These are phyloP conservation scores for Fusarium denticulatum DNA, from an alignment of 2,329 filamentous ascomycete species.

Conservation along the genomic window DNA sequence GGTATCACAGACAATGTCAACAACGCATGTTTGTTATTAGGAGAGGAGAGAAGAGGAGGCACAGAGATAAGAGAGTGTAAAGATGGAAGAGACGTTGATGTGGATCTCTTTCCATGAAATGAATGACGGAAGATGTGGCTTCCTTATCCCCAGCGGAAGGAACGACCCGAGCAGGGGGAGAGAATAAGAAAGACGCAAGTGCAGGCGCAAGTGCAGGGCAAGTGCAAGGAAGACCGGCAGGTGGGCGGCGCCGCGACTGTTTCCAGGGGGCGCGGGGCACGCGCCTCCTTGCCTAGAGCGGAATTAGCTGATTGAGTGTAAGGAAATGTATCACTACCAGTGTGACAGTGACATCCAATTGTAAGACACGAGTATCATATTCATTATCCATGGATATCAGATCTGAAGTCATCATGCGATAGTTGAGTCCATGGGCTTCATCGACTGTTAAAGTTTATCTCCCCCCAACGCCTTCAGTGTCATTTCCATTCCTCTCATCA, in stretches of 20 bases:
- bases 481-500: background rate
- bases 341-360: background rate
- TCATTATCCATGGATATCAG: background rate
- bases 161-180: background rate
- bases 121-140: slow-evolving; percentile 31
- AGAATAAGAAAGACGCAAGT: background rate
- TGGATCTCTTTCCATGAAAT: slow-evolving; percentile 3
- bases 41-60: background rate
- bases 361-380: background rate
- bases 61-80: background rate
- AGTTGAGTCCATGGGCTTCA: background rate
- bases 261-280: slow-evolving; percentile 26
- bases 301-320: background rate
- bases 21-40: slow-evolving; percentile 8
- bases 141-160: background rate
- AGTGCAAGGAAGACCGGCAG: slow-evolving; percentile 8
- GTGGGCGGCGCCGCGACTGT: slow-evolving; percentile 23
- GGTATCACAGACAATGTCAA: background rate
- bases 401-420: background rate
- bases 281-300: slow-evolving; percentile 30
- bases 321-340: background rate
- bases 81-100: background rate
- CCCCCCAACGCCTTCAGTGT: background rate
- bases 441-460: slow-evolving; percentile 1
- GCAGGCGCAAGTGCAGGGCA: background rate